Evolutionary conservation across 768 basidiomycete species (phyloP).

Genomic region (Lactarius sanguifluus): DNA sequence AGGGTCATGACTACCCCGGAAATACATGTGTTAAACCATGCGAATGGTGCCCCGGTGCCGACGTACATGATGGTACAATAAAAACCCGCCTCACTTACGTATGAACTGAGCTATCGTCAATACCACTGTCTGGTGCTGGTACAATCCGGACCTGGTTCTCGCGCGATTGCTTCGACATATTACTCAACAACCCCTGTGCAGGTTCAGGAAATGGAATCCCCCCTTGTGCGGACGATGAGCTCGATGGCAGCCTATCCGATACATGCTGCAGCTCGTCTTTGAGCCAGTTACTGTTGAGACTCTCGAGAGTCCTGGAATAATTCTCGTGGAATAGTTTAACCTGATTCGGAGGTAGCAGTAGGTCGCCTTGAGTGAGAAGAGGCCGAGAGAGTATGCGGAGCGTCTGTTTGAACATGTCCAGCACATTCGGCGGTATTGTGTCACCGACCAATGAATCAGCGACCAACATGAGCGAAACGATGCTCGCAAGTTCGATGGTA

Average conservation of each 20-base stretch:
- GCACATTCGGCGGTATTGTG: neutral
- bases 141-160: neutral
- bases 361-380: neutral
- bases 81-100: neutral
- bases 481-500: neutral
- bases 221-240: no score
- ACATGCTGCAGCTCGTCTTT: neutral
- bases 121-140: neutral
- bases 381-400: neutral
- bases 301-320: neutral
- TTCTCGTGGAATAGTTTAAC: neutral
- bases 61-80: neutral
- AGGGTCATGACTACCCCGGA: neutral
- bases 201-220: neutral
- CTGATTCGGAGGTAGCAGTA: neutral
- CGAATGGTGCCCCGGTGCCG: no score
- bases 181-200: neutral
- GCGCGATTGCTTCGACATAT: neutral
- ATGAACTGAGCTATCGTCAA: neutral
- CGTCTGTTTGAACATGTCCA: neutral
- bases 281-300: neutral
- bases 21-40: neutral
- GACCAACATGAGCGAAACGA: neutral
- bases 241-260: neutral
- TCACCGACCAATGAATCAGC: neutral